Evolutionary conservation across 2,329 filamentous ascomycete species (phyloP).

Genomic region (Thelonectria discophora): DNA sequence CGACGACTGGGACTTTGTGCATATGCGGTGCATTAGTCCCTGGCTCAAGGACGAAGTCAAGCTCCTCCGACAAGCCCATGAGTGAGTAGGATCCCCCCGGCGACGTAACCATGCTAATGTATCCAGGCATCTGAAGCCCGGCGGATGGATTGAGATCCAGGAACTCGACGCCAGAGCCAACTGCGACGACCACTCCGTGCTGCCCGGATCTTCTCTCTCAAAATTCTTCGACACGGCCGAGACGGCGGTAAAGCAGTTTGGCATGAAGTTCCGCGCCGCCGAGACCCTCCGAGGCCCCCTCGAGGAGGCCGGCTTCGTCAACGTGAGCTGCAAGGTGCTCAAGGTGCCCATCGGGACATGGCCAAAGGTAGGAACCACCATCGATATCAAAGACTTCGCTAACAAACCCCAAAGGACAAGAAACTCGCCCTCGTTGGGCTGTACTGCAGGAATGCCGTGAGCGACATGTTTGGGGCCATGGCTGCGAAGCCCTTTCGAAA

Average conservation of each 20-base stretch:
- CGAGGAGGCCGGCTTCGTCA: conserved; percentile 32
- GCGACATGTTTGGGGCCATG: conserved; percentile 40
- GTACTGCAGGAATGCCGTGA: conserved; percentile 31
- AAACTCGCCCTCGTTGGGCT: conserved; percentile 32
- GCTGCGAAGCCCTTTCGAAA: conserved; percentile 34
- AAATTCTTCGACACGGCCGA: conserved; percentile 38
- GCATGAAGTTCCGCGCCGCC: conserved; percentile 45
- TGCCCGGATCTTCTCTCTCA: conserved; percentile 43
- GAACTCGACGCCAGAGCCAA: conserved; percentile 50
- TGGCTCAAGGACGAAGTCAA: conserved; percentile 33
- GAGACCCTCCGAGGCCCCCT: conserved; percentile 26
- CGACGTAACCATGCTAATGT: neutral
- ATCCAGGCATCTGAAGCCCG: conserved; percentile 32
- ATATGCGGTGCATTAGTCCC: conserved; percentile 38
- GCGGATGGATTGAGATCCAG: conserved; percentile 41
- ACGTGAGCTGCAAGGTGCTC: conserved; percentile 30
- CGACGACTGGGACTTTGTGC: conserved; percentile 33
- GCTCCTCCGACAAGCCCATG: conserved; percentile 29
- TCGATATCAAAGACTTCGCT: neutral
- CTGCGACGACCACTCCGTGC: conserved; percentile 52
- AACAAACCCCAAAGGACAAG: conserved; percentile 21
- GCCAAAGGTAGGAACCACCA: conserved; percentile 22
- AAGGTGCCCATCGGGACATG: conserved; percentile 38
- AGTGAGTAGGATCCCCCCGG: conserved; percentile 14
- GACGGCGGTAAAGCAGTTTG: conserved; percentile 41